Conservation (phyloP, 2,329 filamentous ascomycete species). For the Penicillium sp. region DNA sequence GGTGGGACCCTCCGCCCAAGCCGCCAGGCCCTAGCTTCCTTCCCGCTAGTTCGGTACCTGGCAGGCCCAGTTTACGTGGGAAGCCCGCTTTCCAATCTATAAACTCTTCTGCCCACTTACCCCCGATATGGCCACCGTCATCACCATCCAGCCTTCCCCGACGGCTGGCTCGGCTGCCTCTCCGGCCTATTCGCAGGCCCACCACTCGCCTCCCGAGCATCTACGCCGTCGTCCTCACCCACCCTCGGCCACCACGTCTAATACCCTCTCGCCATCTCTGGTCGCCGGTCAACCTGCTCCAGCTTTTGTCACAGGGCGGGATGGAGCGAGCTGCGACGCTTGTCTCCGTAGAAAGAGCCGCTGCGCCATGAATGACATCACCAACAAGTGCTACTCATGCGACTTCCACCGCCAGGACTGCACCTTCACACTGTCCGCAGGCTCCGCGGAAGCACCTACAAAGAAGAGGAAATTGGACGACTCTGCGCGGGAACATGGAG, state of each 20-base stretch:
- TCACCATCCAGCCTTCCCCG: slow-evolving; percentile 44
- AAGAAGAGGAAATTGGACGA: slow-evolving; percentile 48
- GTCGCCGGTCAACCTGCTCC: slow-evolving; percentile 26
- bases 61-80: not conserved
- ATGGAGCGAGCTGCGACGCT: slow-evolving; percentile 46
- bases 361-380: slow-evolving; percentile 47
- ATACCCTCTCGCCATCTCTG: slow-evolving; percentile 27
- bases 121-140: slow-evolving; percentile 41
- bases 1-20: not conserved
- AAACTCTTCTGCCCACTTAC: not conserved
- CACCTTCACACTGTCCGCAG: slow-evolving; percentile 40
- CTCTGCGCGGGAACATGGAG: slow-evolving; percentile 27
- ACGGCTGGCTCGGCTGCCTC: slow-evolving; percentile 30
- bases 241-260: slow-evolving; percentile 26
- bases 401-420: slow-evolving; percentile 50
- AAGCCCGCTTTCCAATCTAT: not conserved
- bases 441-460: slow-evolving; percentile 26
- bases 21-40: not conserved
- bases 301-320: slow-evolving; percentile 34
- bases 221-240: slow-evolving; percentile 29
- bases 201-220: slow-evolving; percentile 27
- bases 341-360: slow-evolving; percentile 47
- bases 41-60: not conserved
- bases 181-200: slow-evolving; percentile 29
- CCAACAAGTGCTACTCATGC: slow-evolving; percentile 49